Percentiles rank a stretch among this genome's conserved stretches.
phyloP scores from a whole-genome alignment of 2,329 filamentous ascomycete species.

The Geosmithia morbida region DNA sequence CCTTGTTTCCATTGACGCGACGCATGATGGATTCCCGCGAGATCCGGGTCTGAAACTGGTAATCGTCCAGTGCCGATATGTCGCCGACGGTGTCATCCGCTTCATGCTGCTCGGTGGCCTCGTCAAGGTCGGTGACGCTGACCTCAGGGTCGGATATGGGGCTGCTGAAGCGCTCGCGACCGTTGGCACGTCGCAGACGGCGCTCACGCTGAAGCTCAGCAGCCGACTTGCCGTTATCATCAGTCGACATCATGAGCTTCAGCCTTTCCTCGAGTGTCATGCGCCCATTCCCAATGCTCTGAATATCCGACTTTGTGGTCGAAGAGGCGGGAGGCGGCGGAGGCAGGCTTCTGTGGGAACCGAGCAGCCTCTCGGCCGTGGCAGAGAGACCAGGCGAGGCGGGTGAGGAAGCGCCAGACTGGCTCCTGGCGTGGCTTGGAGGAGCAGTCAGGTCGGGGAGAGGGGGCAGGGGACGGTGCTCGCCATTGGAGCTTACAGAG shows the following conservation, averaged over 20 bases:
- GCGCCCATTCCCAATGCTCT: constrained; percentile 57
- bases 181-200: constrained; percentile 47
- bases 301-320: constrained; percentile 62
- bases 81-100: constrained; percentile 47
- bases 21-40: constrained; percentile 88
- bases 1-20: constrained; percentile 57
- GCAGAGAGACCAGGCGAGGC: constrained; percentile 51
- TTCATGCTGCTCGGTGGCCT: constrained; percentile 25
- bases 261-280: constrained; percentile 81
- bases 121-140: constrained; percentile 2
- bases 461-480: constrained; percentile 75
- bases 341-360: constrained; percentile 53
- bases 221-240: constrained; percentile 44
- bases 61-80: constrained; percentile 43
- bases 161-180: constrained; percentile 34
- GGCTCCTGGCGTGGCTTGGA: constrained; percentile 23
- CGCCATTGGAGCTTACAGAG: constrained; percentile 63
- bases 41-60: constrained; percentile 61
- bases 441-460: constrained; percentile 41
- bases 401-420: constrained; percentile 29
- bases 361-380: constrained; percentile 58
- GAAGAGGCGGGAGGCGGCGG: constrained; percentile 53
- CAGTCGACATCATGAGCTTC: constrained; percentile 76
- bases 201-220: constrained; percentile 55
- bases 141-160: constrained; percentile 23